A percentile compares a stretch with the other conserved stretches of the same genome.
Evolutionary conservation across 2,329 filamentous ascomycete genomes (phyloP).

Genomic region (Colletotrichum horii): DNA sequence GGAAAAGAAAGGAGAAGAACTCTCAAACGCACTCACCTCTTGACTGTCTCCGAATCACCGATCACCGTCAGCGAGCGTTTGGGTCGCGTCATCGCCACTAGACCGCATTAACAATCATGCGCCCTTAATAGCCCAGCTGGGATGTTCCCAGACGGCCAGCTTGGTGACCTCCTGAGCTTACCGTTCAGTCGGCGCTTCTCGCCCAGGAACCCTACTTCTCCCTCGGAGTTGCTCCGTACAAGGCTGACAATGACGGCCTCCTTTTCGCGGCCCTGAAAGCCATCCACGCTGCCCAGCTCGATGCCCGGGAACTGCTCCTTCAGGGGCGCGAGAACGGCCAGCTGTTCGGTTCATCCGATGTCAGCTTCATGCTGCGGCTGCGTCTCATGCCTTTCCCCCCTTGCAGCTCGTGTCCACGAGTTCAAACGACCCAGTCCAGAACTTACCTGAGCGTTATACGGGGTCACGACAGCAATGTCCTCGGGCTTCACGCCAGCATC

Average conservation of each 20-base stretch:
- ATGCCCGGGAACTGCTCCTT: conserved; percentile 84
- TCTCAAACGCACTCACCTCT: conserved; percentile 66
- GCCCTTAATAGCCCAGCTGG: not conserved
- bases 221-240: conserved; percentile 87
- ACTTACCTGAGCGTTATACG: conserved; percentile 88
- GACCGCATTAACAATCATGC: conserved; percentile 31
- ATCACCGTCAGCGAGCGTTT: conserved; percentile 89
- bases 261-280: conserved; percentile 96
- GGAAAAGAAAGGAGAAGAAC: conserved; percentile 15
- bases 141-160: not conserved
- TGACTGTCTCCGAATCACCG: conserved; percentile 92
- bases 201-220: conserved; percentile 90
- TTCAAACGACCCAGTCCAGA: not conserved
- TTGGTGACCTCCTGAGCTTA: conserved; percentile 48
- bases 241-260: conserved; percentile 92
- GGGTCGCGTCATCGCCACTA: conserved; percentile 97
- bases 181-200: conserved; percentile 94
- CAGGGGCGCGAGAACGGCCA: conserved; percentile 79
- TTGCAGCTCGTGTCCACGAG: not conserved
- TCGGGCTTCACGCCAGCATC: conserved; percentile 78
- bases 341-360: conserved; percentile 46
- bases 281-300: conserved; percentile 95
- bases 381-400: not conserved
- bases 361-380: conserved; percentile 21
- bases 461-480: conserved; percentile 92